These are phyloP conservation scores for Blastocystis hominis DNA, from an alignment of 352 stramenopile species.

Conservation along the genomic window DNA sequence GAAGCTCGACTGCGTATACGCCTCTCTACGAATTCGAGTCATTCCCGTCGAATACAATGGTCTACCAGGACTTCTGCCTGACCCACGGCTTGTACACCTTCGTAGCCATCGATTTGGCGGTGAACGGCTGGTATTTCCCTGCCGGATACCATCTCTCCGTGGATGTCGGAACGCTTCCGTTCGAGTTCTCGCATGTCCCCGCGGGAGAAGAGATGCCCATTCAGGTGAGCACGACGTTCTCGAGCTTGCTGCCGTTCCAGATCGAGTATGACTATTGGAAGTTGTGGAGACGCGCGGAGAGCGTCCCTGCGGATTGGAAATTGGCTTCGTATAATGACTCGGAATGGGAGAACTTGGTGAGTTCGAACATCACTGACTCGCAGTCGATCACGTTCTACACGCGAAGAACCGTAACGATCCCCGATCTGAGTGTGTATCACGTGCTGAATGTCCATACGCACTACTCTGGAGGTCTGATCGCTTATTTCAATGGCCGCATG, in stretches of 20 bases:
- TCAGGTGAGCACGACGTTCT: background rate
- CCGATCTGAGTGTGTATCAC: background rate
- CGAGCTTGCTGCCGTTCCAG: background rate
- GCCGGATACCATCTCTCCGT: constrained; percentile 17
- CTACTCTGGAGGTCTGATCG: background rate
- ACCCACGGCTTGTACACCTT: background rate
- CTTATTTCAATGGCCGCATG: background rate
- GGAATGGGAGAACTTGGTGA: background rate
- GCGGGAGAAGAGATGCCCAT: background rate
- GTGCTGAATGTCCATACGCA: background rate
- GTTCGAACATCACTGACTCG: background rate
- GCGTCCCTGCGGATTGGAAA: background rate
- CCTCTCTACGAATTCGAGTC: background rate
- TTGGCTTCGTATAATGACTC: background rate
- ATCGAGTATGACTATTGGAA: background rate
- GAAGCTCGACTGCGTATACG: background rate
- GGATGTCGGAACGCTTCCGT: background rate
- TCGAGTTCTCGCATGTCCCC: background rate
- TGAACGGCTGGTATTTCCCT: background rate
- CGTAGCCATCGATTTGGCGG: background rate
- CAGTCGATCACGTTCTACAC: background rate
- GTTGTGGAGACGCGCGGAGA: background rate
- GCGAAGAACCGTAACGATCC: background rate
- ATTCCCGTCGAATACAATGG: background rate
- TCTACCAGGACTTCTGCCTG: constrained; percentile 30